Base-by-base conservation (phyloP, 257 asterid genomes). In the Lavandula angustifolia region DNA sequence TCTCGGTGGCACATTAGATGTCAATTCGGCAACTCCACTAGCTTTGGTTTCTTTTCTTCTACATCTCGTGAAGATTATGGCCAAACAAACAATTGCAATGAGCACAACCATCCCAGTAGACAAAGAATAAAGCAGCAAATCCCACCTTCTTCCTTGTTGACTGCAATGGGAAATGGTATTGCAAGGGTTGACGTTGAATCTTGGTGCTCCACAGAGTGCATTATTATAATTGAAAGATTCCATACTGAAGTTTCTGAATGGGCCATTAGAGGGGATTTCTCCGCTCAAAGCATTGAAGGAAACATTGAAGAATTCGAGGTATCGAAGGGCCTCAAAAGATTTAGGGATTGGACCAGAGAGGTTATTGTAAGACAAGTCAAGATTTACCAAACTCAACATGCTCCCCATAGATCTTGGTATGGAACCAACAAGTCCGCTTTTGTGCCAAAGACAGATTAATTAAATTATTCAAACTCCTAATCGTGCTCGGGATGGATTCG, bases 241-340 rank as follows among this genome's bases (percentile, higher is more conserved):
- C 9, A 2, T 11, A 5, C 69, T 67, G 46, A 76, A 76, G 52
- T 72, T 67, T 32, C 1, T 13, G 11, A 76, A 76, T 3, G 75
- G 68, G 52, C 78, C 81, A 56, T 27, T 35, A 0, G 51, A 3
- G 29, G 72, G 75, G 18, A 75, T 69, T 32, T 69, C 79, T 3
- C 79, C 75, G 6, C 35, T 38, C 11, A 75, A 27, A 8, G 14
- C 50, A 57, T 75, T 75, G n/a, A 63, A 69, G 17, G 75, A 75
- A 12, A 69, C 75, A 59, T 75, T 69, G 27, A 75, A 56, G 13
- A 0, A 31, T 2, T 17, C 7, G 51, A 75, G 79, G 2, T 40
- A 0, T 18, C 12, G 5, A 17, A 74, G 66, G 11, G 8, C 31
- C 41, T 55, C 58, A 1, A 63, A 18, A 5, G 76, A 56, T 29